These are phyloP conservation scores for Lichtheimia ornata DNA, from an alignment of 371 early-diverging fungal species.

Conservation along the genomic window DNA sequence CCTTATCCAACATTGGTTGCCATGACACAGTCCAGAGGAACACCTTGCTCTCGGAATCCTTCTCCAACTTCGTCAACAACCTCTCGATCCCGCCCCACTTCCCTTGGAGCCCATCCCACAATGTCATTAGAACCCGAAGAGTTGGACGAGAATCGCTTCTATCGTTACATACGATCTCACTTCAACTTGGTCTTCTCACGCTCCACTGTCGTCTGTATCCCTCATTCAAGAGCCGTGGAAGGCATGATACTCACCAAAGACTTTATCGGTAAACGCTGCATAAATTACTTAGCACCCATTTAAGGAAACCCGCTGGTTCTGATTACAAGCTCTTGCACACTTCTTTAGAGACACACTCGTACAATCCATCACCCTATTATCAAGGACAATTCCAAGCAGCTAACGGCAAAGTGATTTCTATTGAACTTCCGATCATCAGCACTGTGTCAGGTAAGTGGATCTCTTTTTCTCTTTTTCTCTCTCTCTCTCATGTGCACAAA, in stretches of 20 bases:
- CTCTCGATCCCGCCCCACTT: slow-evolving; percentile 21
- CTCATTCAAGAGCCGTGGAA: slow-evolving; percentile 54
- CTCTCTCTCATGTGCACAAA: background rate
- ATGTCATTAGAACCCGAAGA: slow-evolving; percentile 37
- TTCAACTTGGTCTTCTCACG: slow-evolving; percentile 47
- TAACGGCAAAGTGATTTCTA: slow-evolving; percentile 56
- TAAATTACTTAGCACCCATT: slow-evolving; percentile 1
- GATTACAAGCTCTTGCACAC: background rate
- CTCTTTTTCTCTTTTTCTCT: too few species aligned
- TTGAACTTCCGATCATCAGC: slow-evolving; percentile 52
- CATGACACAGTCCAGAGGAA: slow-evolving; percentile 29
- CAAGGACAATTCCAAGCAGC: slow-evolving; percentile 58
- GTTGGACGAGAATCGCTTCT: slow-evolving; percentile 53
- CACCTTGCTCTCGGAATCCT: slow-evolving; percentile 14
- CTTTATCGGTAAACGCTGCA: slow-evolving; percentile 51
- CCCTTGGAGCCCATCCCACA: slow-evolving; percentile 6
- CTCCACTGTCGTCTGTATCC: slow-evolving; percentile 56
- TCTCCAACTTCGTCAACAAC: slow-evolving; percentile 24
- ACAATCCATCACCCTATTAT: slow-evolving; percentile 62
- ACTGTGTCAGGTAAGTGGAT: slow-evolving; percentile 46
- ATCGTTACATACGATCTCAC: slow-evolving; percentile 42
- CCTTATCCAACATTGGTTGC: slow-evolving; percentile 38
- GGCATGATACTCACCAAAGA: slow-evolving; percentile 55
- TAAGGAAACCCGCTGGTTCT: background rate
- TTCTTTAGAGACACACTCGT: slow-evolving; percentile 57